Percentiles rank a stretch among this genome's conserved stretches.
Evolutionary conservation across 208 protist species (phyloP).

Genomic region (Leishmania aethiopica): DNA sequence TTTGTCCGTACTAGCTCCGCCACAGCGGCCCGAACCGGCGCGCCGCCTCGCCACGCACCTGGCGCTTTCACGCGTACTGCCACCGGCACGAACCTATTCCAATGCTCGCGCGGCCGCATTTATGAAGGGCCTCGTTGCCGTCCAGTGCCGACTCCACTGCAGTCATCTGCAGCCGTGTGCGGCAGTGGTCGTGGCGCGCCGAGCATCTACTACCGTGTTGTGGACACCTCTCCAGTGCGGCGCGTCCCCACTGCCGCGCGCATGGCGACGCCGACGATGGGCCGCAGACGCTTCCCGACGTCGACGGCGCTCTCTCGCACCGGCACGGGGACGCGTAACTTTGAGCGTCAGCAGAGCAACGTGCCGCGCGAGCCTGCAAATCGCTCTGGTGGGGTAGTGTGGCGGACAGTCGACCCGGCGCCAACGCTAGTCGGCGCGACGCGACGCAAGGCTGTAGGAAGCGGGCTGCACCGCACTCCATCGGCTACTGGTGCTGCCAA

Average conservation of each 20-base stretch:
- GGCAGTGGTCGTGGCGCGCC: neutral
- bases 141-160: neutral
- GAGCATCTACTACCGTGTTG: neutral
- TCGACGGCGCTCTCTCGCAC: slow-evolving; percentile 15
- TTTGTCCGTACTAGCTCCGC: slow-evolving; percentile 12
- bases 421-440: slow-evolving; percentile 23
- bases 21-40: neutral
- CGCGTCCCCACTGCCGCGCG: neutral
- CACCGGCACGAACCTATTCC: slow-evolving; percentile 23
- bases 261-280: slow-evolving; percentile 2
- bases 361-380: neutral
- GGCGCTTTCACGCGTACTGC: slow-evolving; percentile 32
- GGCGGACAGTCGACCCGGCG: slow-evolving; percentile 23
- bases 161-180: too few relatives aligned
- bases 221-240: neutral
- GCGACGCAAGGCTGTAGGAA: neutral
- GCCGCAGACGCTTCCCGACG: neutral
- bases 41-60: neutral
- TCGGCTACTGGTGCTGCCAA: slow-evolving; percentile 9
- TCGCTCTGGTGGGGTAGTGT: neutral
- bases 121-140: neutral
- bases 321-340: slow-evolving; percentile 7
- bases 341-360: slow-evolving; percentile 23
- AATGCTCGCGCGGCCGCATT: neutral
- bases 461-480: slow-evolving; percentile 16